A percentile compares a stretch with the other conserved stretches of the same genome.
phyloP scores from a whole-genome alignment of 306 rosid genomes.

The Hylodesmum podocarpum region DNA sequence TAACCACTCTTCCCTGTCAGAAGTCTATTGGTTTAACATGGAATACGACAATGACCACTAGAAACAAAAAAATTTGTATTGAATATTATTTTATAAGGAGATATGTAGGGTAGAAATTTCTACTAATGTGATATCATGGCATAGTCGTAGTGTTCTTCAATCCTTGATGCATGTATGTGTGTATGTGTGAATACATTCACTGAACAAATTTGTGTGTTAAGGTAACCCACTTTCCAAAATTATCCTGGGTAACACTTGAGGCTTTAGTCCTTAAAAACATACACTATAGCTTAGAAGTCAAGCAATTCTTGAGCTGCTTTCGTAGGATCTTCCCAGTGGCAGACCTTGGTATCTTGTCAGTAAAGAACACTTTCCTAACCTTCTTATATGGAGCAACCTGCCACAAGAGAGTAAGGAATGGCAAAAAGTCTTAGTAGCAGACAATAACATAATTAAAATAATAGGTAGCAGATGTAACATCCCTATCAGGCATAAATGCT shows the following conservation, averaged over 20 bases:
- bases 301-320: constrained; percentile 46
- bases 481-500: background rate
- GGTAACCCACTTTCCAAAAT: background rate
- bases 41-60: background rate
- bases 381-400: constrained; percentile 89
- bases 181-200: background rate
- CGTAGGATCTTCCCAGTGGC: constrained; percentile 83
- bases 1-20: background rate
- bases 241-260: background rate
- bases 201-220: background rate
- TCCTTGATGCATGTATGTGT: background rate
- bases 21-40: background rate
- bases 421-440: background rate
- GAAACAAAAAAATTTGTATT: background rate
- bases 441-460: background rate
- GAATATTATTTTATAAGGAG: background rate
- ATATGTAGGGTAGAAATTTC: background rate
- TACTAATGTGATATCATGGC: background rate
- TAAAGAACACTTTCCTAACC: constrained; percentile 73
- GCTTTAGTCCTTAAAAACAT: background rate
- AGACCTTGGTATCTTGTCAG: constrained; percentile 67
- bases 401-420: background rate
- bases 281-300: constrained; percentile 56
- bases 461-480: background rate
- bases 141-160: background rate